Evolutionary conservation across 495 filamentous ascomycete genomes (phyloP).

Genomic region (Penicillium dipodomyicola): DNA sequence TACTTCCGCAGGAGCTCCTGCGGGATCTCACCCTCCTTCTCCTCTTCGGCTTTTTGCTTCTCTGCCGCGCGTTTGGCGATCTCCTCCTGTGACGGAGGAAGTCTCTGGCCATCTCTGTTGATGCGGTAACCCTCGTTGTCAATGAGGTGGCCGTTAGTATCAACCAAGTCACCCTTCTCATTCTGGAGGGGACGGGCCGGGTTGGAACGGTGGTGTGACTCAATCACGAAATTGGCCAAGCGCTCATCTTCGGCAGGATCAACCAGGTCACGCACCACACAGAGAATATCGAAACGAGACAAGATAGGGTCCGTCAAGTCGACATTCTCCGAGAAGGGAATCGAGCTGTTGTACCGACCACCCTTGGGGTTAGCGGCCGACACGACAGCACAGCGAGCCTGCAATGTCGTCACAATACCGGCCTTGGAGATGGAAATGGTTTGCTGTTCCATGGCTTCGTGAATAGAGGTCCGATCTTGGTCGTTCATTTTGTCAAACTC

Average conservation of each 20-base stretch:
- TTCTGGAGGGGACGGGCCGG: conserved; percentile 58
- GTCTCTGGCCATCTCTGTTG: conserved; percentile 33
- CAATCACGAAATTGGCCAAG: conserved; percentile 91
- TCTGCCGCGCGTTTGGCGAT: conserved; percentile 35
- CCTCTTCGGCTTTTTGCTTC: conserved; percentile 49
- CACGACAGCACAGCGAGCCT: conserved; percentile 96
- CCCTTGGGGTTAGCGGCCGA: conserved; percentile 97
- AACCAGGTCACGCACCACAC: conserved; percentile 96
- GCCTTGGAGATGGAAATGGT: conserved; percentile 99
- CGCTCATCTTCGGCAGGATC: conserved; percentile 94
- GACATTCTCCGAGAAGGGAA: conserved; percentile 93
- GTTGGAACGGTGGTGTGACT: conserved; percentile 87
- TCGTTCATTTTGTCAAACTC: conserved; percentile 99
- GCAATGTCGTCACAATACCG: conserved; percentile 95
- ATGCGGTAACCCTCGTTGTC: conserved; percentile 48
- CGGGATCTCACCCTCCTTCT: conserved; percentile 76
- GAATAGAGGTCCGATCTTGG: conserved; percentile 95
- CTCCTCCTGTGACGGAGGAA: conserved; percentile 39
- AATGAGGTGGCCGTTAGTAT: conserved; percentile 55
- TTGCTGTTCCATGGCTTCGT: conserved; percentile 99
- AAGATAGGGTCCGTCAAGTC: conserved; percentile 96
- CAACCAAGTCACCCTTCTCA: conserved; percentile 57
- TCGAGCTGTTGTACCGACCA: conserved; percentile 93
- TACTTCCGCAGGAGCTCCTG: conserved; percentile 95
- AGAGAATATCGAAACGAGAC: conserved; percentile 98